Conservation (phyloP, 495 filamentous ascomycete species). For the Cryomyces minteri region DNA sequence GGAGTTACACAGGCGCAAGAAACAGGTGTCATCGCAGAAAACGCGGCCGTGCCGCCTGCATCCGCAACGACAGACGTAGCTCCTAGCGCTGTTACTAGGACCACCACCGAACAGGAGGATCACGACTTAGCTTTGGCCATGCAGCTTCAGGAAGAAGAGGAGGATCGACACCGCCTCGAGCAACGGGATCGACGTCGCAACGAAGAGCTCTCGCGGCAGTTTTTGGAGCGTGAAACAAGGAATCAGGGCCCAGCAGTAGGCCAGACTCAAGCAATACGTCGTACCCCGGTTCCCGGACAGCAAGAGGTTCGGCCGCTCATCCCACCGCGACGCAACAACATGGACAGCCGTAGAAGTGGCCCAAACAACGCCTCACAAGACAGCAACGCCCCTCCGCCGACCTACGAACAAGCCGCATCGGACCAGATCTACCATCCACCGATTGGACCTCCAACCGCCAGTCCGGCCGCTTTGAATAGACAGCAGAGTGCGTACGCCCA, state of each 20-base stretch:
- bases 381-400: slow-evolving; percentile 51
- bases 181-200: slow-evolving; percentile 19
- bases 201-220: slow-evolving; percentile 32
- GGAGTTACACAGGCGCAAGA: neutral
- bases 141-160: slow-evolving; percentile 70
- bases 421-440: slow-evolving; percentile 46
- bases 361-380: slow-evolving; percentile 3
- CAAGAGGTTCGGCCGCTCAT: slow-evolving; percentile 13
- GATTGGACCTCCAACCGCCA: slow-evolving; percentile 32
- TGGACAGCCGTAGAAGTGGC: neutral
- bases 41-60: slow-evolving; percentile 2
- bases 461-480: slow-evolving; percentile 3
- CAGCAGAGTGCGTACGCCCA: slow-evolving; percentile 5
- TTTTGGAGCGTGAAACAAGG: slow-evolving; percentile 32
- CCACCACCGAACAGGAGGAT: slow-evolving; percentile 44
- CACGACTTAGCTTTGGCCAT: slow-evolving; percentile 62
- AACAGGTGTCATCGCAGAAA: slow-evolving; percentile 2
- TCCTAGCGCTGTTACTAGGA: neutral
- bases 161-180: slow-evolving; percentile 39
- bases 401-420: slow-evolving; percentile 63
- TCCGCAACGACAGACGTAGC: neutral
- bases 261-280: neutral
- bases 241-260: neutral
- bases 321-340: slow-evolving; percentile 18
- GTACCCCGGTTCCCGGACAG: slow-evolving; percentile 1